A percentile compares a stretch with the other conserved stretches of the same genome.
phyloP scores from a whole-genome alignment of 2,329 filamentous ascomycete genomes.

The Ophiostoma australiae region DNA sequence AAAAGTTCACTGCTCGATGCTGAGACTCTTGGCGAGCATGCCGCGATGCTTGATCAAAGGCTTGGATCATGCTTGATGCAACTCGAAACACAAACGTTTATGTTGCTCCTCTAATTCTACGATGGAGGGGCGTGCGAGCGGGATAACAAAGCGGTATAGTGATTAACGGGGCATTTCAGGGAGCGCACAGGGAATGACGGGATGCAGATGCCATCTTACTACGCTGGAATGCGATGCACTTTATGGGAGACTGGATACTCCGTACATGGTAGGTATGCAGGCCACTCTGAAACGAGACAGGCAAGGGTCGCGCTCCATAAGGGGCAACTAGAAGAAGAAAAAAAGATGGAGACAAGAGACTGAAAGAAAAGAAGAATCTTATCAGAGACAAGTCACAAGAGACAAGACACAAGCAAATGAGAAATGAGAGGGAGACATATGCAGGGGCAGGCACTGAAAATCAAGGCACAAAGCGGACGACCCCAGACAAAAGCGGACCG shows the following conservation, averaged over 20 bases:
- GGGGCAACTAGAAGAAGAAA: not conserved
- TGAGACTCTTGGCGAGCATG: not conserved
- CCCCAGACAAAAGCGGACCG: not conserved
- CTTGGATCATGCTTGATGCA: conserved; percentile 1
- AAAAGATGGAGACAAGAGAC: not conserved
- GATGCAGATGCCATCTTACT: not conserved
- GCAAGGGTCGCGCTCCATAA: conserved; percentile 1
- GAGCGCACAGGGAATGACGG: not conserved
- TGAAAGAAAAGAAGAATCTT: not conserved
- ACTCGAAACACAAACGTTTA: not conserved
- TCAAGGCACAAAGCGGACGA: conserved; percentile 8
- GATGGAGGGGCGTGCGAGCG: not conserved
- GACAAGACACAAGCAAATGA: no score
- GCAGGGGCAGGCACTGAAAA: not conserved
- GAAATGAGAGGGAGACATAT: conserved; percentile 11
- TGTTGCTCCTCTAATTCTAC: not conserved
- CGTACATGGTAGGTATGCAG: not conserved
- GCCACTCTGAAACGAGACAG: conserved; percentile 8
- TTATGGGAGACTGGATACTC: not conserved
- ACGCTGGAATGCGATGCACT: conserved; percentile 3
- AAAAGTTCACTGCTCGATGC: not conserved
- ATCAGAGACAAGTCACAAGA: not conserved
- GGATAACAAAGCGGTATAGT: not conserved
- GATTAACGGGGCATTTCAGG: not conserved
- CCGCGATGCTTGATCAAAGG: not conserved